Evolutionary conservation across 768 basidiomycete genomes (phyloP).

Genomic region (Boletus reticuloceps): DNA sequence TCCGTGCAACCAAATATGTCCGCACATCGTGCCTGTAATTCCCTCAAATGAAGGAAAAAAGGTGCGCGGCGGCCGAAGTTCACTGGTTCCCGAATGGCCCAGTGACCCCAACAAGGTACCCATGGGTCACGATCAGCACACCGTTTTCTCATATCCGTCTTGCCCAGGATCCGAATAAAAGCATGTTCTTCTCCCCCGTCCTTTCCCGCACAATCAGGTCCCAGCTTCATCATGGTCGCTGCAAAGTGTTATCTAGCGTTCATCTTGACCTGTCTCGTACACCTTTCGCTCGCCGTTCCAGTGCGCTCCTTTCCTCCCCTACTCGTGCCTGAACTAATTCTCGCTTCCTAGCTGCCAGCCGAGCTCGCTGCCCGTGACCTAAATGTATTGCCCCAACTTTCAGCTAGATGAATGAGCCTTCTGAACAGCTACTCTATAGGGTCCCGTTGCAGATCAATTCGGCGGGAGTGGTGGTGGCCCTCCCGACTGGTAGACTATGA

Average conservation of each 20-base stretch:
- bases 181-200: conserved; percentile 6
- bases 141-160: conserved; percentile 23
- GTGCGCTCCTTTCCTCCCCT: conserved; percentile 5
- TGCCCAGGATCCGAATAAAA: conserved; percentile 19
- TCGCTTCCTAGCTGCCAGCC: conserved; percentile 9
- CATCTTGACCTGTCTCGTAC: conserved; percentile 19
- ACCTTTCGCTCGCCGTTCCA: conserved; percentile 23
- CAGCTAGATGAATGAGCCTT: not conserved
- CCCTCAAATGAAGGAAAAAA: conserved; percentile 13
- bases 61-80: conserved; percentile 24
- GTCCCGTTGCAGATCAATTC: conserved; percentile 18
- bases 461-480: conserved; percentile 13
- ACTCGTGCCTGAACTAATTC: not conserved
- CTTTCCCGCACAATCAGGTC: not conserved
- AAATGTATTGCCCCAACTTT: conserved; percentile 9
- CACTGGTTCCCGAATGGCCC: conserved; percentile 22
- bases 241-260: conserved; percentile 21
- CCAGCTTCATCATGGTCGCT: conserved; percentile 16
- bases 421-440: conserved; percentile 12
- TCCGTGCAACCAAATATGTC: conserved; percentile 8
- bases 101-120: conserved; percentile 16
- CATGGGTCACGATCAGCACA: conserved; percentile 19
- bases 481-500: conserved; percentile 28
- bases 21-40: conserved; percentile 21
- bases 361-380: conserved; percentile 1